A percentile compares a stretch with the other conserved stretches of the same genome.
Evolutionary conservation across 768 basidiomycete species (phyloP).

Genomic region (Phanerochaete sordida): DNA sequence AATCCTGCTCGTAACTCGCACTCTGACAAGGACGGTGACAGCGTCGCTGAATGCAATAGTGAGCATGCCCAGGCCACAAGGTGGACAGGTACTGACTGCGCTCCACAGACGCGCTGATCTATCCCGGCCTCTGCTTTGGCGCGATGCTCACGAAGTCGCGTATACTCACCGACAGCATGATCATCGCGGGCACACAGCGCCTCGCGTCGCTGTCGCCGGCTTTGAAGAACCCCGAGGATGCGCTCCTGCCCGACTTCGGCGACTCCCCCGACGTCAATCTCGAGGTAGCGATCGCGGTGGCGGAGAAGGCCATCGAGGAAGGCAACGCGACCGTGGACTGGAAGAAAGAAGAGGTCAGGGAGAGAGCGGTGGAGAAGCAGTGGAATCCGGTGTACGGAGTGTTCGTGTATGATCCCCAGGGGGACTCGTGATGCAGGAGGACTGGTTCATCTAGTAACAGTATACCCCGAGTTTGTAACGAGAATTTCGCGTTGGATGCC

Average conservation of each 20-base stretch:
- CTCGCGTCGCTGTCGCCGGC: conserved; percentile 79
- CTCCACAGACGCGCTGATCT: conserved; percentile 63
- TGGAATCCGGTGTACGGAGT: conserved; percentile 68
- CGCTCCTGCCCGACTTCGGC: conserved; percentile 73
- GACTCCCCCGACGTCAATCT: conserved; percentile 74
- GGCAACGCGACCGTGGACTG: conserved; percentile 60
- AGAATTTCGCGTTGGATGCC: too few relatives aligned
- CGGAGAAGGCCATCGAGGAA: conserved; percentile 73
- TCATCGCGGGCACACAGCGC: conserved; percentile 72
- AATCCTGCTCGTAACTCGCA: background rate
- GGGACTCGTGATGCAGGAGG: too few relatives aligned
- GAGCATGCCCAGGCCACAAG: conserved; percentile 12
- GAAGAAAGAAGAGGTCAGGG: conserved; percentile 53
- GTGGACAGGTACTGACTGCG: background rate
- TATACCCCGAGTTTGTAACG: too few relatives aligned
- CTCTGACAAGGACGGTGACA: conserved; percentile 22
- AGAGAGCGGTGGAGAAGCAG: conserved; percentile 43
- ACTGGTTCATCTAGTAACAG: too few relatives aligned
- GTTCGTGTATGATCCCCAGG: conserved; percentile 60
- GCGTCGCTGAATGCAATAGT: conserved; percentile 76
- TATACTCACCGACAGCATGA: conserved; percentile 79
- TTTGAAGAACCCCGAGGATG: conserved; percentile 61
- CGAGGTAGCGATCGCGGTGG: conserved; percentile 79
- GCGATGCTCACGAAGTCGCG: conserved; percentile 65
- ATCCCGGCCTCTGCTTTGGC: conserved; percentile 84